Percentiles rank a stretch among this genome's conserved stretches.
Evolutionary conservation across 495 filamentous ascomycete genomes (phyloP).

Genomic region (Lophiostoma macrostomum): DNA sequence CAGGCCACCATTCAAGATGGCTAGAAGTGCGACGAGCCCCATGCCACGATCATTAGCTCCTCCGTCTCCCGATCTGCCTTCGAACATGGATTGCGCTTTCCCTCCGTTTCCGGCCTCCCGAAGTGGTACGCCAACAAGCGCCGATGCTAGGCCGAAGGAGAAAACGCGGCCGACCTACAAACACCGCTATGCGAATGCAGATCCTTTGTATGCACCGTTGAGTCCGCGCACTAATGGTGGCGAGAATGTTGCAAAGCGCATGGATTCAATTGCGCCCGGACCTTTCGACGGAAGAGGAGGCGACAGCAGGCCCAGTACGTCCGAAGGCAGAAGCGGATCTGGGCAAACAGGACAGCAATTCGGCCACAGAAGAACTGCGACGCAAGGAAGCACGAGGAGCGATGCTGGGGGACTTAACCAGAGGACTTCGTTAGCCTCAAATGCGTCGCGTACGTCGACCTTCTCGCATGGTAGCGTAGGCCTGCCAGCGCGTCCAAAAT

Average conservation of each 20-base stretch:
- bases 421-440: conserved; percentile 31
- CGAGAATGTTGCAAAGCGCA: conserved; percentile 52
- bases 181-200: conserved; percentile 38
- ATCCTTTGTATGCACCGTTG: conserved; percentile 48
- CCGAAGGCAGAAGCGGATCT: conserved; percentile 6
- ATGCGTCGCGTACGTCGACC: conserved; percentile 19
- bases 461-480: conserved; percentile 16
- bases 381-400: conserved; percentile 24
- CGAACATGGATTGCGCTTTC: conserved; percentile 59
- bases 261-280: conserved; percentile 64
- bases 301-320: conserved; percentile 23
- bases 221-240: conserved; percentile 44
- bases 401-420: conserved; percentile 23
- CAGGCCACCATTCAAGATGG: conserved; percentile 41
- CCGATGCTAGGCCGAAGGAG: conserved; percentile 36
- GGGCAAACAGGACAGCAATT: conserved; percentile 34
- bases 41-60: conserved; percentile 41
- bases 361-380: conserved; percentile 40
- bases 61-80: conserved; percentile 39
- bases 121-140: conserved; percentile 43
- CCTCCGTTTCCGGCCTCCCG: conserved; percentile 58
- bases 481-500: conserved; percentile 20
- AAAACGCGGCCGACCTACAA: conserved; percentile 39
- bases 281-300: conserved; percentile 54
- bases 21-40: conserved; percentile 50